Base-by-base conservation (phyloP, 2,329 filamentous ascomycete genomes). In the Malbranchea zuffiana region DNA sequence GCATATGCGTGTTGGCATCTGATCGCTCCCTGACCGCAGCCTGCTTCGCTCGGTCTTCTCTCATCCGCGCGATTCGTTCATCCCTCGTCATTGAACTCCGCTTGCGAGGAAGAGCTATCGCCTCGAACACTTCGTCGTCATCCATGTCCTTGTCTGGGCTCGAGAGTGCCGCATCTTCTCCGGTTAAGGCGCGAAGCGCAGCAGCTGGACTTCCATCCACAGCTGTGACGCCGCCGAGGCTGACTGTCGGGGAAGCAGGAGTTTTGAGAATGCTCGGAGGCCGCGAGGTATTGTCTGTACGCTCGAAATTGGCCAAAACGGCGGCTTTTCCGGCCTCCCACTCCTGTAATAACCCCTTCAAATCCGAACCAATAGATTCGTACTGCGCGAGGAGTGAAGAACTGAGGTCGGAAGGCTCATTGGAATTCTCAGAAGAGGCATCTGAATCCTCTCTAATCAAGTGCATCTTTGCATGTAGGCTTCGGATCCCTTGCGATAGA, bases 381-480 rank as follows among this genome's bases (percentile, higher is more conserved):
- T 96, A 98, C 52, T 96, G 90, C 15, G 78, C 65, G 70, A 94
- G 79, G 25, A 96, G 69, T 44, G 77, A 78, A 1, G 79, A 73
- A 0, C 82, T 84, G 11, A 94, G 71, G 47, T 93, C 82, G 3
- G 76, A 75, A 4, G 68, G 56, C 43, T 64, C 54, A 12, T 83
- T 75, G 24, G 82, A 77, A 48, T 80, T 77, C 50, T 93, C 82
- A 18, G 94, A 62, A 28, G 77, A 77, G 42, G 75, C 75, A 52
- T 83, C 84, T 0, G 86, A 92, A 57, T 95, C 86, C 57, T 98
- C 90, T 33, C 85, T 78, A 37, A 96, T 65, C 5, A 98, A 69
- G 42, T 92, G 86, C 65, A 98, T 77, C 59, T 96, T 98, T 23
- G 90, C 90, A 60, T 96, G 88, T 32, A 98, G 69, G 7, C 84